Conservation (phyloP, 495 filamentous ascomycete genomes). For the Neurospora sp. region DNA sequence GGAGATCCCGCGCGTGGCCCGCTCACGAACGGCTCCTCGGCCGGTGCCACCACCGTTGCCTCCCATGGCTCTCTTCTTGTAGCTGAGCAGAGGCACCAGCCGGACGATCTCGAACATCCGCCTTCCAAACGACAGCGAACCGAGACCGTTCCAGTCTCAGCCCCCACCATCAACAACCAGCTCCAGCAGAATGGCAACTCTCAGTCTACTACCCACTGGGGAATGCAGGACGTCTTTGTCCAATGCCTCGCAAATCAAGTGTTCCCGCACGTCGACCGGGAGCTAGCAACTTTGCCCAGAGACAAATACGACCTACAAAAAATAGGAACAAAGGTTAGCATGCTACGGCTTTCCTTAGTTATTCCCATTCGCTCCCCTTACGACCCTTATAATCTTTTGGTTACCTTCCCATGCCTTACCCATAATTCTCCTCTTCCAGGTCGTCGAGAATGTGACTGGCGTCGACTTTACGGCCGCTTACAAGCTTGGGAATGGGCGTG, state of each 20-base stretch:
- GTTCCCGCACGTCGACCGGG: slow-evolving; percentile 25
- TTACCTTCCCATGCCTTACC: slow-evolving; percentile 2
- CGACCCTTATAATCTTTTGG: neutral
- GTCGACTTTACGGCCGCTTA: slow-evolving; percentile 8
- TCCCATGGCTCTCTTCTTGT: neutral
- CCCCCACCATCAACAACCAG: neutral
- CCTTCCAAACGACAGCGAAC: neutral
- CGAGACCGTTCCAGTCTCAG: neutral
- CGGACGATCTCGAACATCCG: neutral
- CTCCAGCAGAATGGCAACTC: neutral
- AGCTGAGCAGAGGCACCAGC: neutral
- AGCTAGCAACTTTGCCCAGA: neutral
- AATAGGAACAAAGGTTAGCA: slow-evolving; percentile 10
- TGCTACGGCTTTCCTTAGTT: neutral
- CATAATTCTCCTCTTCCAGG: slow-evolving; percentile 1
- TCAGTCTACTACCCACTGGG: neutral
- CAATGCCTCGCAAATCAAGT: slow-evolving; percentile 25
- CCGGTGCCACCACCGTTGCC: neutral
- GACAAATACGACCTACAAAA: neutral
- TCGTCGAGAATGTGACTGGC: slow-evolving; percentile 6
- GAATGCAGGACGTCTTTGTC: neutral
- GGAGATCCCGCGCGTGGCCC: neutral
- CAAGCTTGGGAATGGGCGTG: slow-evolving; percentile 4
- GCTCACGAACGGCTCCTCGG: neutral
- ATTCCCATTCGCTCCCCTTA: neutral